Percentiles rank a stretch among this genome's conserved stretches.
Evolutionary conservation across 768 basidiomycete species (phyloP).

Genomic region (Cystobasidiopsis lactophilus): DNA sequence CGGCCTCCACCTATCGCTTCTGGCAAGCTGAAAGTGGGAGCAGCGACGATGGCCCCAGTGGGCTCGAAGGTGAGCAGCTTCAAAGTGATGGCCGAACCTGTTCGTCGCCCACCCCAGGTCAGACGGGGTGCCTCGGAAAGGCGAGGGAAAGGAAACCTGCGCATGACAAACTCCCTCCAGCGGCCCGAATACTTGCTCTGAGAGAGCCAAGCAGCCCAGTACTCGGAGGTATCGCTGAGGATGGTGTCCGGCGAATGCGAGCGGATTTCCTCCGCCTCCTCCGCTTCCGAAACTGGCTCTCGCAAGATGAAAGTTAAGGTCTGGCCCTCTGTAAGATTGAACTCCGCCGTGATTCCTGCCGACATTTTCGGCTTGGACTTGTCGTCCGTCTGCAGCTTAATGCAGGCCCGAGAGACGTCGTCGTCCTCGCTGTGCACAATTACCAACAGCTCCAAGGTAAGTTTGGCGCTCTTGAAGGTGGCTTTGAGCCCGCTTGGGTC

Average conservation of each 20-base stretch:
- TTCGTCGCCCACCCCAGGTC: no score
- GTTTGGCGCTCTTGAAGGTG: slow-evolving; percentile 21
- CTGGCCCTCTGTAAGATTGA: slow-evolving; percentile 62
- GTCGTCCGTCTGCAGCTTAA: slow-evolving; percentile 8
- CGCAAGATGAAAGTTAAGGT: slow-evolving; percentile 70
- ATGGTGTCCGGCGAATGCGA: slow-evolving; percentile 2
- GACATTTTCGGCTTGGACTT: slow-evolving; percentile 42
- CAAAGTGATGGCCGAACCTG: slow-evolving; percentile 6
- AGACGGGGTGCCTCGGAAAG: no score
- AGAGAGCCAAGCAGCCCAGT: slow-evolving; percentile 79
- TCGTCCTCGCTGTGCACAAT: slow-evolving; percentile 8
- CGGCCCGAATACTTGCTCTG: slow-evolving; percentile 71
- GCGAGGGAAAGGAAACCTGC: no score
- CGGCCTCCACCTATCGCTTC: slow-evolving; percentile 34
- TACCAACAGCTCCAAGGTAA: slow-evolving; percentile 20
- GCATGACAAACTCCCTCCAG: slow-evolving; percentile 83
- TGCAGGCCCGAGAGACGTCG: slow-evolving; percentile 13
- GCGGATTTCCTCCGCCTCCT: neutral
- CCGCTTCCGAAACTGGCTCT: slow-evolving; percentile 33
- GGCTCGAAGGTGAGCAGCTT: slow-evolving; percentile 17
- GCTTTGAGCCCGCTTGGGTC: slow-evolving; percentile 31
- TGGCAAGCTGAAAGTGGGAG: slow-evolving; percentile 82
- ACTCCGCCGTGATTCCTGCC: slow-evolving; percentile 35
- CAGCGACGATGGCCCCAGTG: slow-evolving; percentile 70
- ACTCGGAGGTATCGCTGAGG: slow-evolving; percentile 43